Evolutionary conservation across 179 eudicot species (phyloP).

Genomic region (Actinidia chinensis): DNA sequence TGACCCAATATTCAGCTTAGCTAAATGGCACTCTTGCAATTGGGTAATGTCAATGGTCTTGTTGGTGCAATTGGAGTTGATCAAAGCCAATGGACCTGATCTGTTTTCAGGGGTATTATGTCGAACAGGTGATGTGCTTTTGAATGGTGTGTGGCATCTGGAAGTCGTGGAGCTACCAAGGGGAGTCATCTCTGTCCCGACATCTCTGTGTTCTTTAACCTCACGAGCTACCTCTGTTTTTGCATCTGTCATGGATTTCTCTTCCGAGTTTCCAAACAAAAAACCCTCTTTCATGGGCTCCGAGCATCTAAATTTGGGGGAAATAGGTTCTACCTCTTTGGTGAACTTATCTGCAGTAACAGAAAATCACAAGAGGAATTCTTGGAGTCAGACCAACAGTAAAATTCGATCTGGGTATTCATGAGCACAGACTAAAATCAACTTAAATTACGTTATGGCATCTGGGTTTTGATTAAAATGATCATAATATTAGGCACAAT

Average conservation of each 20-base stretch:
- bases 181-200: slow-evolving; percentile 93
- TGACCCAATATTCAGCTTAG: slow-evolving; percentile 55
- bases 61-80: slow-evolving; percentile 16
- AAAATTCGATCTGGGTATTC: not conserved
- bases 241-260: slow-evolving; percentile 45
- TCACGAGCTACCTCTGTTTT: slow-evolving; percentile 41
- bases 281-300: slow-evolving; percentile 63
- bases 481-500: not conserved
- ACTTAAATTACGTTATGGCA: not conserved
- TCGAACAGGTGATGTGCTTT: slow-evolving; percentile 66
- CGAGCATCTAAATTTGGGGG: slow-evolving; percentile 42
- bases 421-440: not conserved
- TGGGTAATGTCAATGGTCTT: slow-evolving; percentile 40
- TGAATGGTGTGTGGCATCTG: slow-evolving; percentile 75
- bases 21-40: slow-evolving; percentile 60
- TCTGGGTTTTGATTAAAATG: not conserved
- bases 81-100: slow-evolving; percentile 54
- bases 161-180: slow-evolving; percentile 79
- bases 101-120: slow-evolving; percentile 73
- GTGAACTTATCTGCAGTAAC: slow-evolving; percentile 69
- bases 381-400: not conserved
- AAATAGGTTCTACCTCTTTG: slow-evolving; percentile 43
- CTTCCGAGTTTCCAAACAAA: slow-evolving; percentile 42
- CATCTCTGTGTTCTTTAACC: slow-evolving; percentile 54
- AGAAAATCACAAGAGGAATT: not conserved